Percentiles rank a stretch among this genome's conserved stretches.
phyloP scores from a whole-genome alignment of 2,329 filamentous ascomycete genomes.

The Arthroderma sp. region DNA sequence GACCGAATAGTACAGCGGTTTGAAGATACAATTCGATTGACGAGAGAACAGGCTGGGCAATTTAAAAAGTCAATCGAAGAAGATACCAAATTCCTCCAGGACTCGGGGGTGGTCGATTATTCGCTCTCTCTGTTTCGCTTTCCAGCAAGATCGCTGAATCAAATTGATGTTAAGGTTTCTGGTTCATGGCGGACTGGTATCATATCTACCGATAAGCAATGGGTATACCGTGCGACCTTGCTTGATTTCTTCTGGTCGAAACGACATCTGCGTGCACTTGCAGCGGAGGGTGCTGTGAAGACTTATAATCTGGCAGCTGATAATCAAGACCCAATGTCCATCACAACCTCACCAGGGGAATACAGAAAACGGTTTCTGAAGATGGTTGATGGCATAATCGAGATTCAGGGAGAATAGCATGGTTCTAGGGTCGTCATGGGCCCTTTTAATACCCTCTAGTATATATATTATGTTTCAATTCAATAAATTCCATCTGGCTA shows the following conservation, averaged over 20 bases:
- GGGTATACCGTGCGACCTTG: slow-evolving; percentile 53
- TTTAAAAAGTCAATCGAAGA: slow-evolving; percentile 45
- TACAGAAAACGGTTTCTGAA: slow-evolving; percentile 47
- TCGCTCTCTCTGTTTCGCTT: slow-evolving; percentile 57
- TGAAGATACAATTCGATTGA: slow-evolving; percentile 50
- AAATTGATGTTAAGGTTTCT: slow-evolving; percentile 8
- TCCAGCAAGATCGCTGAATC: slow-evolving; percentile 26
- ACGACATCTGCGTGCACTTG: slow-evolving; percentile 52
- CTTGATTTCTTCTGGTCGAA: slow-evolving; percentile 72
- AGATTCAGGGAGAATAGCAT: slow-evolving; percentile 15
- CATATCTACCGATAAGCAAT: slow-evolving; percentile 47
- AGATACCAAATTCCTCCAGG: slow-evolving; percentile 51
- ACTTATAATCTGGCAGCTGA: slow-evolving; percentile 48
- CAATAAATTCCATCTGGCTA: no score
- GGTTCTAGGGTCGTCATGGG: no score
- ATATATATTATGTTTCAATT: no score
- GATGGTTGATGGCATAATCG: slow-evolving; percentile 38
- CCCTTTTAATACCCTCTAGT: no score
- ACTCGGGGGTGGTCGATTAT: slow-evolving; percentile 58
- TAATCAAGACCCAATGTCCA: slow-evolving; percentile 57
- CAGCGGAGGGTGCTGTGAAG: slow-evolving; percentile 53
- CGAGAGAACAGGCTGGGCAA: slow-evolving; percentile 27
- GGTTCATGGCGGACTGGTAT: slow-evolving; percentile 49
- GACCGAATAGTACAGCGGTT: slow-evolving; percentile 55
- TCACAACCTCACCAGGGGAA: slow-evolving; percentile 56